Evolutionary conservation across 225 moss, liverwort and hornwort species (phyloP), one percentile per base, ranked within the genome.

Genomic region (Polytrichum commune): DNA sequence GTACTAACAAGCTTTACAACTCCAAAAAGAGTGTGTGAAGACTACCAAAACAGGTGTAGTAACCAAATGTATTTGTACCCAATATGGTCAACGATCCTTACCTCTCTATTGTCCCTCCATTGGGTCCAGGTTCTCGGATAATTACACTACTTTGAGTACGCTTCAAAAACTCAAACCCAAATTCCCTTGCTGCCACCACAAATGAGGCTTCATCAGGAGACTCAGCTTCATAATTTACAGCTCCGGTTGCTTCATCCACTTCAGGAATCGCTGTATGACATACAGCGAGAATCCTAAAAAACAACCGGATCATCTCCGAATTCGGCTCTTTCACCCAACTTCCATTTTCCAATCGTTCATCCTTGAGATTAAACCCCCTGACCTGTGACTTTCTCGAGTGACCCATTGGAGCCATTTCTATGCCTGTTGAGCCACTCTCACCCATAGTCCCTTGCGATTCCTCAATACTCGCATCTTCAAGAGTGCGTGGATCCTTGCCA

Each of bases 171-270:
- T 90, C 90, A 68, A 90, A 90, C 29, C 90, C 90, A 53, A 90
- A 78, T 64, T 90, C 86, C 73, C 90, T 80, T 25, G 82, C 90
- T 18, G 90, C 90, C 55, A 90, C 82, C 29, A 90, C 90, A 64
- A 90, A 90, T 7, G 90, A 54, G 53, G 90, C 90, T 68, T 90
- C 90, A 66, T 90, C 90, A 23, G 90, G 90, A 7, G 90, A 90
- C 66, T 90, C 90, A 18, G 90, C 90, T 70, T 90, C 90, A 27
- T 90, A 90, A 20, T 72, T 62, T 7, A 87, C 30, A 18, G 64
- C 70, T 33, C 90, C 90, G 9, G 72, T 69, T 24, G 38, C 29
- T 73, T 86, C 90, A 65, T 90, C 90, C 67, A 77, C 84, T 38
- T 87, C 86, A 32, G 86, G 90, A 19, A 90, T 90, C 4, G 90